Conservation (phyloP, 2,329 filamentous ascomycete genomes). For the Aspergillus ibericus region DNA sequence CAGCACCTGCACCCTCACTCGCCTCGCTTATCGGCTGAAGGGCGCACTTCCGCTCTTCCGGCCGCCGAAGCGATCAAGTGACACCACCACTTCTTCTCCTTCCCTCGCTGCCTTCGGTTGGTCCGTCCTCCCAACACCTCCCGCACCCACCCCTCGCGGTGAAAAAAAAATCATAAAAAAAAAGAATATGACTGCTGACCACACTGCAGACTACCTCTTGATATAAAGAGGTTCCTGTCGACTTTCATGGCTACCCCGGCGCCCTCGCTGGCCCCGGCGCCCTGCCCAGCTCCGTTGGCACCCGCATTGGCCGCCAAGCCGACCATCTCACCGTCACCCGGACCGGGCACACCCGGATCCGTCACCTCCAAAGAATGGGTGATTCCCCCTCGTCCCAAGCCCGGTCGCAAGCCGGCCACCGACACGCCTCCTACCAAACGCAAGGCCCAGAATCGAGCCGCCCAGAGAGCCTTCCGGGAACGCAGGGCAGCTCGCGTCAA, state of each 20-base stretch:
- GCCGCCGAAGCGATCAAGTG: slow-evolving; percentile 30
- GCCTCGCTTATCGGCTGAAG: slow-evolving; percentile 35
- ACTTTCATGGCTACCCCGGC: slow-evolving; percentile 34
- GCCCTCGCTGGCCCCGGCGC: slow-evolving; percentile 40
- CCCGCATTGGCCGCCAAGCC: slow-evolving; percentile 41
- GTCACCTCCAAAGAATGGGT: slow-evolving; percentile 85
- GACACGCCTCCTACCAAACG: slow-evolving; percentile 91
- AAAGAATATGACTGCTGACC: slow-evolving; percentile 22
- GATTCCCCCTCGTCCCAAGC: slow-evolving; percentile 79
- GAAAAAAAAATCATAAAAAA: too few species aligned
- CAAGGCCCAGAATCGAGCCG: slow-evolving; percentile 90
- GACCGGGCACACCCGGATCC: slow-evolving; percentile 44
- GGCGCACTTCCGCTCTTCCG: slow-evolving; percentile 39
- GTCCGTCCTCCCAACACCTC: slow-evolving; percentile 18
- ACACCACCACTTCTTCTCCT: slow-evolving; percentile 24
- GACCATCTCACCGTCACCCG: slow-evolving; percentile 40
- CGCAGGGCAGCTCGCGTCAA: slow-evolving; percentile 80
- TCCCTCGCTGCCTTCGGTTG: slow-evolving; percentile 13
- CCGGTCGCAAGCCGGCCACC: slow-evolving; percentile 88
- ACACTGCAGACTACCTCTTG: slow-evolving; percentile 20
- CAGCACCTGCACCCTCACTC: slow-evolving; percentile 1
- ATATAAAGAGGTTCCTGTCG: slow-evolving; percentile 5
- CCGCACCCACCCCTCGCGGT: neutral
- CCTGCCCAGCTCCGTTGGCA: slow-evolving; percentile 40
- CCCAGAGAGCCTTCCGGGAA: slow-evolving; percentile 87